phyloP scores from a whole-genome alignment of 2,329 filamentous ascomycete genomes.

The Trichoderma polysporum region DNA sequence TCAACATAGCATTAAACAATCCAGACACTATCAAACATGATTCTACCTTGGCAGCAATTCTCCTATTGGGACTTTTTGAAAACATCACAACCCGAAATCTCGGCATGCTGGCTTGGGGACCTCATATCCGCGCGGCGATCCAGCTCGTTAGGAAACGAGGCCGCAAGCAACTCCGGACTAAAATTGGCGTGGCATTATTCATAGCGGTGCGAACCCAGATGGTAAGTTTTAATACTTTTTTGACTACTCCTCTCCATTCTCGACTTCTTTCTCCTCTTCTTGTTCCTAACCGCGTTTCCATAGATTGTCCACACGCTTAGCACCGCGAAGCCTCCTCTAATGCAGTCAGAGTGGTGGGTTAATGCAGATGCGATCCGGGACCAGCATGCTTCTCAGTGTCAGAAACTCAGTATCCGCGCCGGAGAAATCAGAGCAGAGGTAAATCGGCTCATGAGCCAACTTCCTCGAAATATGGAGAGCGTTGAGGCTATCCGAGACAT shows the following conservation, averaged over 20 bases:
- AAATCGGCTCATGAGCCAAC: constrained; percentile 48
- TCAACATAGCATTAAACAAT: constrained; percentile 54
- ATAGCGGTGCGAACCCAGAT: constrained; percentile 61
- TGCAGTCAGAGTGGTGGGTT: constrained; percentile 62
- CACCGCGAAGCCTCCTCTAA: constrained; percentile 50
- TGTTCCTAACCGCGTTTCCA: not conserved
- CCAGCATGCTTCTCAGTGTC: constrained; percentile 47
- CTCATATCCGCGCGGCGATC: constrained; percentile 64
- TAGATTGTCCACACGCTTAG: constrained; percentile 59
- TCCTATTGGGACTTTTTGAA: constrained; percentile 62
- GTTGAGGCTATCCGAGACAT: constrained; percentile 51
- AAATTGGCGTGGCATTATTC: constrained; percentile 55
- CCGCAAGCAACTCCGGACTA: constrained; percentile 53
- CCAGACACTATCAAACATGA: constrained; percentile 52
- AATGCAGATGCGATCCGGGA: constrained; percentile 50
- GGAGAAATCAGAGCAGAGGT: constrained; percentile 57
- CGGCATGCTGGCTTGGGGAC: constrained; percentile 59
- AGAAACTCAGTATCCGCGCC: constrained; percentile 53
- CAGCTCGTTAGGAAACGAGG: constrained; percentile 59
- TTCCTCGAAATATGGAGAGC: constrained; percentile 49
- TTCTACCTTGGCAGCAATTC: constrained; percentile 57
- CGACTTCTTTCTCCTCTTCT: not conserved
- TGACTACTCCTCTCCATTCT: not conserved
- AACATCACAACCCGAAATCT: constrained; percentile 56
- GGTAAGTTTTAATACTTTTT: constrained; percentile 40